These are phyloP conservation scores for Tulasnella sp. DNA, from an alignment of 768 basidiomycete genomes.

Conservation along the genomic window DNA sequence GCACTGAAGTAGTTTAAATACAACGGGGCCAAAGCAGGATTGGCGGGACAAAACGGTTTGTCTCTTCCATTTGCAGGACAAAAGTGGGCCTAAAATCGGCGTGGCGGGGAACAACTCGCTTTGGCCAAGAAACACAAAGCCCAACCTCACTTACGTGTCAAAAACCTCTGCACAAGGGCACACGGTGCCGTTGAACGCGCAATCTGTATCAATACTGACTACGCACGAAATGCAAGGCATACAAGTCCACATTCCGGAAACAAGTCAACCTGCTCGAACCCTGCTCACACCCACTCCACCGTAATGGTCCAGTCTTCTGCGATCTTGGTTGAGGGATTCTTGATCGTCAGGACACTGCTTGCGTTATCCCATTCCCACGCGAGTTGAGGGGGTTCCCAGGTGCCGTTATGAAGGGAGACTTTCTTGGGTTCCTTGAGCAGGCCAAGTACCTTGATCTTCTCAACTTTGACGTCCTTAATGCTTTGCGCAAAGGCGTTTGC, in stretches of 20 bases:
- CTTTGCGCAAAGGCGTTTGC: constrained; percentile 65
- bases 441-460: constrained; percentile 77
- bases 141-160: not conserved
- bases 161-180: not conserved
- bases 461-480: constrained; percentile 69
- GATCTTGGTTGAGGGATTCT: constrained; percentile 62
- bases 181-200: not conserved
- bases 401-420: constrained; percentile 39
- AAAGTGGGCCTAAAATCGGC: not conserved
- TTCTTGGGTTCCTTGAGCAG: constrained; percentile 57
- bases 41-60: not conserved
- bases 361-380: constrained; percentile 8
- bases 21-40: not conserved
- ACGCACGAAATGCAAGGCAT: not conserved
- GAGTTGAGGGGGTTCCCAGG: not conserved
- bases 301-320: constrained; percentile 62
- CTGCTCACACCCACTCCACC: not conserved
- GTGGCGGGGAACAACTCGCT: not conserved
- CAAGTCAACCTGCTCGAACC: not conserved
- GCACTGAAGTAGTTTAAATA: not conserved
- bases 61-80: not conserved
- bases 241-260: not conserved
- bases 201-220: not conserved
- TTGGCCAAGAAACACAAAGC: not conserved
- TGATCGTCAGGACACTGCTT: constrained; percentile 35